These are phyloP conservation scores for Volvox reticuliferus DNA, from an alignment of 139 green algal genomes.

Conservation along the genomic window DNA sequence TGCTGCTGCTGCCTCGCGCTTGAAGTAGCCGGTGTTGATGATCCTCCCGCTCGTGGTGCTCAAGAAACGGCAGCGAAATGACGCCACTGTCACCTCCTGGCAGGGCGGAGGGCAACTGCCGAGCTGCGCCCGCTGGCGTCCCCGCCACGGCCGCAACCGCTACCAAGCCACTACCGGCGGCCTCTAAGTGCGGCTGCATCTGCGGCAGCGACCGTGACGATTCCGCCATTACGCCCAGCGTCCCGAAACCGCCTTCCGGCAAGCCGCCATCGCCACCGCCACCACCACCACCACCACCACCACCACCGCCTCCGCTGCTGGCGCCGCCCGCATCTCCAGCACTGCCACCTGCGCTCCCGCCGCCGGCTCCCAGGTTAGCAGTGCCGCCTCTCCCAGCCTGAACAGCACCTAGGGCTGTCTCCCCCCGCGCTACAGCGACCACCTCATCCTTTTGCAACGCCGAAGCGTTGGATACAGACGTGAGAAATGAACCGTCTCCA, in stretches of 20 bases:
- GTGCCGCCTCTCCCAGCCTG: not conserved
- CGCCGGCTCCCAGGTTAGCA: not conserved
- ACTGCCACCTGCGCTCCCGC: not conserved
- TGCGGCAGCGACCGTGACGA: not conserved
- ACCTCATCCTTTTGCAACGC: not conserved
- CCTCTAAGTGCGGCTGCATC: not conserved
- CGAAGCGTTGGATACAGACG: not conserved
- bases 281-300: not conserved
- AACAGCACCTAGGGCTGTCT: not conserved
- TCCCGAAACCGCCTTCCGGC: not conserved
- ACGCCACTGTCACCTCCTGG: not conserved
- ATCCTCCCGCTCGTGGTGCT: not conserved
- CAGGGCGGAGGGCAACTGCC: not conserved
- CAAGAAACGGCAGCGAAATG: not conserved
- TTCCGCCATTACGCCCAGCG: not conserved
- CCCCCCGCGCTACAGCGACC: not conserved
- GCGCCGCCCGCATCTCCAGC: not conserved
- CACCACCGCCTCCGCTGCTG: not conserved
- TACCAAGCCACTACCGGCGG: too few species aligned
- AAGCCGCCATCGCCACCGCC: not conserved
- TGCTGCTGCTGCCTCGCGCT: not conserved
- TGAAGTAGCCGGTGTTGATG: not conserved
- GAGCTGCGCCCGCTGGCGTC: not conserved
- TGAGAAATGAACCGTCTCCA: not conserved
- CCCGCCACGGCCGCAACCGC: not conserved